Evolutionary conservation across 2,329 filamentous ascomycete genomes (phyloP).

Genomic region (Aspergillus brasiliensis): DNA sequence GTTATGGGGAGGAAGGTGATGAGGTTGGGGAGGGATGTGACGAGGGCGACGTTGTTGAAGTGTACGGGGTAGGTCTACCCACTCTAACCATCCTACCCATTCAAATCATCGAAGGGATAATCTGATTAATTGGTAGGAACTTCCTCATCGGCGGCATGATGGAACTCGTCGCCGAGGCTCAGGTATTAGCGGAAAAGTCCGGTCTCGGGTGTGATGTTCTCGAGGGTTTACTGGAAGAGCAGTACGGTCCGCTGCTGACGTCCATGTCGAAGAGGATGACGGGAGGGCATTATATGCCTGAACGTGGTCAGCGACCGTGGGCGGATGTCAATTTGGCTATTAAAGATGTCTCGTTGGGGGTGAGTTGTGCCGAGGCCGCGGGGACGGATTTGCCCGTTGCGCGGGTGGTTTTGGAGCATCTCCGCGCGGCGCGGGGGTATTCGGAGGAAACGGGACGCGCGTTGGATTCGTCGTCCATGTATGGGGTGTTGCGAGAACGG

Average conservation of each 20-base stretch:
- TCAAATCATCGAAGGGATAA: neutral
- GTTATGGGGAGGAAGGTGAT: slow-evolving; percentile 6
- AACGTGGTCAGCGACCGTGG: slow-evolving; percentile 40
- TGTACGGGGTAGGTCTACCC: slow-evolving; percentile 1
- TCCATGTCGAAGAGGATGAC: slow-evolving; percentile 33
- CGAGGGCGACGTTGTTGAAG: slow-evolving; percentile 5
- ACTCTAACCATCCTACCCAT: neutral
- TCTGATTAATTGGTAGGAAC: slow-evolving; percentile 10
- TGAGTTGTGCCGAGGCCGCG: slow-evolving; percentile 45
- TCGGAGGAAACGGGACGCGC: slow-evolving; percentile 37
- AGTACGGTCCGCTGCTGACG: slow-evolving; percentile 31
- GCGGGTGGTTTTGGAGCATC: slow-evolving; percentile 47
- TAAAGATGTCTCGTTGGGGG: slow-evolving; percentile 55
- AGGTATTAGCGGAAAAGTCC: slow-evolving; percentile 35
- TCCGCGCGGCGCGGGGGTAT: slow-evolving; percentile 47
- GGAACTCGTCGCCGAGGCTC: slow-evolving; percentile 34
- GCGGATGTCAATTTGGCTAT: slow-evolving; percentile 55
- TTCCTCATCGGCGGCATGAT: slow-evolving; percentile 24
- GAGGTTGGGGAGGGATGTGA: neutral
- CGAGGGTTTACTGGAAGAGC: slow-evolving; percentile 31
- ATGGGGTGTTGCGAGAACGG: slow-evolving; percentile 49
- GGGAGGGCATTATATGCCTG: slow-evolving; percentile 29
- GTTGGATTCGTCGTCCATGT: slow-evolving; percentile 56
- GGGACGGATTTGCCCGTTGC: slow-evolving; percentile 47
- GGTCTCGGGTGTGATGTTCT: slow-evolving; percentile 26